phyloP scores from a whole-genome alignment of 1,284 basidiomycete genomes.

The Phlebopus sp. region DNA sequence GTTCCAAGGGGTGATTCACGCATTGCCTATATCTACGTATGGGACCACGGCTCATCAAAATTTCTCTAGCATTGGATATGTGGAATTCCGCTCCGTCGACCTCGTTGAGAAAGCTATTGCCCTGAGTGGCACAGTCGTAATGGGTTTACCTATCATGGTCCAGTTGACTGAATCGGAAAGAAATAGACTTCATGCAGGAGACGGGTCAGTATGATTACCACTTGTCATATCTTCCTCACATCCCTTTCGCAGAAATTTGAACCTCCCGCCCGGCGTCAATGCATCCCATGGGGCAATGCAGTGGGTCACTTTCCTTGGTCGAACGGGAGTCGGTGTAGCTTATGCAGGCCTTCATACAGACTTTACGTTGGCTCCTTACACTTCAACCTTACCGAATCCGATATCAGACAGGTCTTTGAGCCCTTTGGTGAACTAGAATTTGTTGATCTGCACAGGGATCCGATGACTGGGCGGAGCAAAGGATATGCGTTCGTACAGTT shows the following conservation, averaged over 20 bases:
- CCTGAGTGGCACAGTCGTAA: constrained; percentile 91
- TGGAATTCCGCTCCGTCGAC: constrained; percentile 90
- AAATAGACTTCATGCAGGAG: constrained; percentile 83
- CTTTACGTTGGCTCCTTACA: constrained; percentile 96
- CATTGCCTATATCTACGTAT: not conserved
- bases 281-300: constrained; percentile 76
- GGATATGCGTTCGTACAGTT: constrained; percentile 98
- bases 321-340: constrained; percentile 13
- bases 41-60: constrained; percentile 18
- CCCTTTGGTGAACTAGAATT: constrained; percentile 97
- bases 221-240: constrained; percentile 17
- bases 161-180: constrained; percentile 96
- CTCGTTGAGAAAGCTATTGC: constrained; percentile 88
- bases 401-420: constrained; percentile 98
- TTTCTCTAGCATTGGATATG: constrained; percentile 80
- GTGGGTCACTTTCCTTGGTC: constrained; percentile 41
- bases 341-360: constrained; percentile 40
- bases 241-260: constrained; percentile 54
- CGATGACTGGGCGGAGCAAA: constrained; percentile 91
- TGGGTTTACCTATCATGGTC: constrained; percentile 96
- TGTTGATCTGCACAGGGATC: constrained; percentile 95
- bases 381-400: constrained; percentile 93
- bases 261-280: constrained; percentile 73
- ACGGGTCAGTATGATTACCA: constrained; percentile 53
- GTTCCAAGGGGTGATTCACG: constrained; percentile 85